Evolutionary conservation across 2,329 filamentous ascomycete species (phyloP).

Genomic region (Amphichorda felina): DNA sequence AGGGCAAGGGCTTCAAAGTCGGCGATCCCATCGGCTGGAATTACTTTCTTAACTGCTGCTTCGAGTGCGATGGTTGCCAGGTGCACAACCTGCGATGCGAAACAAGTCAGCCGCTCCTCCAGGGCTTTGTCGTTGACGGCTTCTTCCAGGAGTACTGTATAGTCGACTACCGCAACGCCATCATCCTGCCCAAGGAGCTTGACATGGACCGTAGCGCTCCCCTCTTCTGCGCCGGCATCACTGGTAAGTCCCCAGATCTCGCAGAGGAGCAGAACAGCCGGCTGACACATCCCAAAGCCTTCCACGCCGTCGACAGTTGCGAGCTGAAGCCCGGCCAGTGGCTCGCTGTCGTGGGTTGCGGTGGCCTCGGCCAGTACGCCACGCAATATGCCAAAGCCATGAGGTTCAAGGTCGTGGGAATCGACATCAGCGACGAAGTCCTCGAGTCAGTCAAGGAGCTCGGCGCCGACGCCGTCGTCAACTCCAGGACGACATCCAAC

Average conservation of each 20-base stretch:
- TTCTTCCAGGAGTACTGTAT: constrained; percentile 34
- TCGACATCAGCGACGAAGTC: constrained; percentile 30
- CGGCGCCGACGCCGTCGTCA: constrained; percentile 28
- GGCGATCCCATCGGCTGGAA: constrained; percentile 33
- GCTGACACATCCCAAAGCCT: constrained; percentile 8
- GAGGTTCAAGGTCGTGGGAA: constrained; percentile 26
- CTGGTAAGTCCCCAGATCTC: constrained; percentile 9
- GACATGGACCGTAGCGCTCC: constrained; percentile 23
- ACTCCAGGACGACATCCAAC: constrained; percentile 23
- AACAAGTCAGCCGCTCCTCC: constrained; percentile 21
- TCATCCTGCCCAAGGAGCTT: constrained; percentile 15
- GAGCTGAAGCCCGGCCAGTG: constrained; percentile 21
- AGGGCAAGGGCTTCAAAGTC: constrained; percentile 23
- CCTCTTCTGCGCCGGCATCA: constrained; percentile 38
- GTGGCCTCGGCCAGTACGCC: constrained; percentile 32
- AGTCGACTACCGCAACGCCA: constrained; percentile 30
- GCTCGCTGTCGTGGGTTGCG: constrained; percentile 30
- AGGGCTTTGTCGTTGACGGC: constrained; percentile 29
- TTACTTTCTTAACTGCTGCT: constrained; percentile 31
- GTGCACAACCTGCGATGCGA: constrained; percentile 28
- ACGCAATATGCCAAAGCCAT: constrained; percentile 33
- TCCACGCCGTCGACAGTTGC: constrained; percentile 24
- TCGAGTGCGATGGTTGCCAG: constrained; percentile 32
- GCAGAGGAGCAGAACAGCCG: neutral
- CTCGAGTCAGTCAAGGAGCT: constrained; percentile 23